These are phyloP conservation scores for Rhynchosporium secalis DNA, from an alignment of 2,329 filamentous ascomycete genomes.

Conservation along the genomic window DNA sequence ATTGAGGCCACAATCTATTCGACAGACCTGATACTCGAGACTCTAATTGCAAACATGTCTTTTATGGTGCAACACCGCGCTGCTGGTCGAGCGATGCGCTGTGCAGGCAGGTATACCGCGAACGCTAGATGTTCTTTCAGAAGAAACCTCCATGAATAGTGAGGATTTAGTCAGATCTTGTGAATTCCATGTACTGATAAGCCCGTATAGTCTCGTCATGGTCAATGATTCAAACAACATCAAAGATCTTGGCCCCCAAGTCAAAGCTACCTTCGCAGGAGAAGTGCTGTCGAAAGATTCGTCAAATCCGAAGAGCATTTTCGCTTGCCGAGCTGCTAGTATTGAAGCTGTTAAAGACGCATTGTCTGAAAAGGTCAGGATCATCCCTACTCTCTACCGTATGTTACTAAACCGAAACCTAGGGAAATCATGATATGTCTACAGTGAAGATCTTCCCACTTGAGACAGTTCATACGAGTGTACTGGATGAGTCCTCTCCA, in stretches of 20 bases:
- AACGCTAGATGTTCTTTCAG: background rate
- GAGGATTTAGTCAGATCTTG: background rate
- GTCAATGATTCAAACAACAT: background rate
- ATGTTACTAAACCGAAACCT: background rate
- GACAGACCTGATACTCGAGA: background rate
- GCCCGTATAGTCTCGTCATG: background rate
- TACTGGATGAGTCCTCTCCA: background rate
- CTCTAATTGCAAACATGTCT: background rate
- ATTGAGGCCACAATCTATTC: background rate
- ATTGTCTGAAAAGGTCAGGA: background rate
- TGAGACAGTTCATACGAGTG: slow-evolving; percentile 9
- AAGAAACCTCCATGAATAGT: slow-evolving; percentile 10
- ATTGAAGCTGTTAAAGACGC: background rate
- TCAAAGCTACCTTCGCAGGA: slow-evolving; percentile 5
- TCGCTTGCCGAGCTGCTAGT: slow-evolving; percentile 6
- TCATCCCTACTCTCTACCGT: too few relatives aligned
- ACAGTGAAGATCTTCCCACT: slow-evolving; percentile 11
- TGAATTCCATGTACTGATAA: background rate
- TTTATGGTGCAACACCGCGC: background rate
- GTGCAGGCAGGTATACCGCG: background rate
- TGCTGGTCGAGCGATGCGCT: background rate
- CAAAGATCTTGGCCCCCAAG: background rate
- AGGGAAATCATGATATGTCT: slow-evolving; percentile 10
- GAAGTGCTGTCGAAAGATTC: slow-evolving; percentile 8
- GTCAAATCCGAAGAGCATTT: slow-evolving; percentile 8